Evolutionary conservation across 305 asterid species (phyloP).

Genomic region (Rubia occidens): DNA sequence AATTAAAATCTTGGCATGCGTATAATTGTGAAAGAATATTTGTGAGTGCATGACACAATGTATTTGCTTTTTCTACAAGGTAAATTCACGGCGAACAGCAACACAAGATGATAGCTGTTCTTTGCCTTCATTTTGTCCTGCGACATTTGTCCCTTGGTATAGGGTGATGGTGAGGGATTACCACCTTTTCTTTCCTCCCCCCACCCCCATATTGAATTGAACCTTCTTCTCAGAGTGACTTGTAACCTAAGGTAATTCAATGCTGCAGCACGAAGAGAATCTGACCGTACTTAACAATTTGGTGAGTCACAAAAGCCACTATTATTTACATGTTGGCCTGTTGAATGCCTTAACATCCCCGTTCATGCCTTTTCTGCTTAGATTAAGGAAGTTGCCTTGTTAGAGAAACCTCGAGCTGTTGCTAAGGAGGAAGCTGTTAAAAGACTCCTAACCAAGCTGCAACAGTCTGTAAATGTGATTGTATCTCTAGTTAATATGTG

Average conservation of each 20-base stretch:
- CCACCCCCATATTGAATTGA: not conserved
- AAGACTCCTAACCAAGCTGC: slow-evolving; percentile 48
- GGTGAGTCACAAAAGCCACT: slow-evolving; percentile 37
- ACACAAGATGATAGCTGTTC: slow-evolving; percentile 35
- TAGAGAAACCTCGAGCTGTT: slow-evolving; percentile 50
- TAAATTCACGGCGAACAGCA: slow-evolving; percentile 34
- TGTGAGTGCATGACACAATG: not conserved
- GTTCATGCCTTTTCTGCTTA: slow-evolving; percentile 22
- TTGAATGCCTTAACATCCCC: slow-evolving; percentile 7
- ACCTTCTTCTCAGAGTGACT: slow-evolving; percentile 16
- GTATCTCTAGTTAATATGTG: slow-evolving; percentile 65
- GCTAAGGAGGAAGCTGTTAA: slow-evolving; percentile 37
- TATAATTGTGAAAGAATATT: not conserved
- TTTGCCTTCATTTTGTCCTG: slow-evolving; percentile 57
- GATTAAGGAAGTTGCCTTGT: slow-evolving; percentile 52
- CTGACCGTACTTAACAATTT: slow-evolving; percentile 47
- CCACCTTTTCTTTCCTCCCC: not conserved
- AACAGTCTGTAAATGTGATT: slow-evolving; percentile 57
- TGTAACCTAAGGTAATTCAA: slow-evolving; percentile 22
- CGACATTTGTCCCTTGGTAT: slow-evolving; percentile 68
- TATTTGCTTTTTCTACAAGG: slow-evolving; percentile 37
- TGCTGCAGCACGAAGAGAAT: slow-evolving; percentile 80
- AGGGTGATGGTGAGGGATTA: slow-evolving; percentile 58
- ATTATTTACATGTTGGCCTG: not conserved
- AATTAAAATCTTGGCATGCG: not conserved